Percentiles rank a stretch among this genome's conserved stretches.
Conservation (phyloP, 495 filamentous ascomycete genomes). For the Chaetomium fimeti region DNA sequence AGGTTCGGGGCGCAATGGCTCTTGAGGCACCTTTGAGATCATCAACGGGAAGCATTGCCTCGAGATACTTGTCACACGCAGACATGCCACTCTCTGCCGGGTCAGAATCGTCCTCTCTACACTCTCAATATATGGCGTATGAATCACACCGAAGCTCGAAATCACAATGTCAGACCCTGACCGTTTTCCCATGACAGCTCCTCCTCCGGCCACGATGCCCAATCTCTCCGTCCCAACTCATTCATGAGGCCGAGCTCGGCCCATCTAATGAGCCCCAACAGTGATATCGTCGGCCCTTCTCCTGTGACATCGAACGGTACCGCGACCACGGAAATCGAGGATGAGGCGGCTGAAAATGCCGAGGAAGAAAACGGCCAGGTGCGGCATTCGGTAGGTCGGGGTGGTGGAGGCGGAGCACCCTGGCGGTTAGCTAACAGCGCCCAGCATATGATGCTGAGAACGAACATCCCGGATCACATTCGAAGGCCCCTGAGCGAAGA, state of each 20-base stretch:
- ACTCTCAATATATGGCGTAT: slow-evolving; percentile 51
- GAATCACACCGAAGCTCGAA: slow-evolving; percentile 6
- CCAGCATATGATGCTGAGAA: slow-evolving; percentile 59
- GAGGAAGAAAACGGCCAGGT: slow-evolving; percentile 30
- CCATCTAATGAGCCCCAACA: slow-evolving; percentile 47
- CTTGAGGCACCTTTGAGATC: slow-evolving; percentile 58
- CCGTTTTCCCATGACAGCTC: slow-evolving; percentile 32
- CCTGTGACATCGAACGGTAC: slow-evolving; percentile 76
- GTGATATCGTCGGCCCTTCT: slow-evolving; percentile 67
- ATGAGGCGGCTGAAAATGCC: slow-evolving; percentile 55
- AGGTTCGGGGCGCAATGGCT: slow-evolving; percentile 47
- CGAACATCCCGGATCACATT: slow-evolving; percentile 54
- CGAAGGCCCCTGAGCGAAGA: slow-evolving; percentile 64
- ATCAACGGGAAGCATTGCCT: slow-evolving; percentile 55
- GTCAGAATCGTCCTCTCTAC: slow-evolving; percentile 53
- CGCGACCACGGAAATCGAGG: slow-evolving; percentile 69
- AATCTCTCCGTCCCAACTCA: slow-evolving; percentile 44
- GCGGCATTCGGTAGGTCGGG: slow-evolving; percentile 40
- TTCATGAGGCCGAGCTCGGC: slow-evolving; percentile 42
- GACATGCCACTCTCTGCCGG: slow-evolving; percentile 57
- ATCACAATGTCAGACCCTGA: slow-evolving; percentile 7
- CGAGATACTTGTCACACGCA: slow-evolving; percentile 58
- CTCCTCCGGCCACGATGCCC: slow-evolving; percentile 42
- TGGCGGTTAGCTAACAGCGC: slow-evolving; percentile 27
- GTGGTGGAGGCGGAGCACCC: too few species aligned